phyloP scores from a whole-genome alignment of 495 filamentous ascomycete species.

The Aspergillus cristatus region DNA sequence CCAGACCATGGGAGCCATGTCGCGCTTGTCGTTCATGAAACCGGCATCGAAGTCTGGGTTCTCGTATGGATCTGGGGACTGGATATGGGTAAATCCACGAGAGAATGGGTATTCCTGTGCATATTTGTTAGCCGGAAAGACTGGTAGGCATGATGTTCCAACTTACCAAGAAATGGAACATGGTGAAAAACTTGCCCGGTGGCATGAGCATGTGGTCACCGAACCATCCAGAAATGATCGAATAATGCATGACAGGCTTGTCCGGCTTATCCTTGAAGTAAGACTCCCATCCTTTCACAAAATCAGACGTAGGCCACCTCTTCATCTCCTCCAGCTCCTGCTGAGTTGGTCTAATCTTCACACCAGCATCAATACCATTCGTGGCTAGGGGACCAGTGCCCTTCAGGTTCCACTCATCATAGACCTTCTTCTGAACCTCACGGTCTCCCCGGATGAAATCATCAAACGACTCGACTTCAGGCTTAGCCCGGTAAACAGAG shows the following conservation, averaged over 20 bases:
- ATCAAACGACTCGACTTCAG: slow-evolving; percentile 68
- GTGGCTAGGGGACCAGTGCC: slow-evolving; percentile 74
- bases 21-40: slow-evolving; percentile 78
- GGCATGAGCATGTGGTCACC: slow-evolving; percentile 67
- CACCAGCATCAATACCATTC: slow-evolving; percentile 77
- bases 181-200: slow-evolving; percentile 74
- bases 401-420: slow-evolving; percentile 68
- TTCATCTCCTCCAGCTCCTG: slow-evolving; percentile 61
- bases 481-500: slow-evolving; percentile 65
- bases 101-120: slow-evolving; percentile 63
- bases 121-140: neutral
- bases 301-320: slow-evolving; percentile 56
- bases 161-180: slow-evolving; percentile 70
- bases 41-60: slow-evolving; percentile 72
- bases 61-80: slow-evolving; percentile 61
- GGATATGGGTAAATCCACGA: slow-evolving; percentile 64
- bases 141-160: neutral
- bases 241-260: slow-evolving; percentile 82
- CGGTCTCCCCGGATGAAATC: slow-evolving; percentile 71
- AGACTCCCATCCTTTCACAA: slow-evolving; percentile 59
- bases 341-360: slow-evolving; percentile 66
- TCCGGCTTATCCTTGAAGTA: slow-evolving; percentile 83
- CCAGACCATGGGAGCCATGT: slow-evolving; percentile 81
- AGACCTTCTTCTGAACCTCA: slow-evolving; percentile 58
- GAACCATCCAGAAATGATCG: slow-evolving; percentile 52